Base-by-base conservation (phyloP, 108 stramenopile genomes). In the Ochromonas danica region DNA sequence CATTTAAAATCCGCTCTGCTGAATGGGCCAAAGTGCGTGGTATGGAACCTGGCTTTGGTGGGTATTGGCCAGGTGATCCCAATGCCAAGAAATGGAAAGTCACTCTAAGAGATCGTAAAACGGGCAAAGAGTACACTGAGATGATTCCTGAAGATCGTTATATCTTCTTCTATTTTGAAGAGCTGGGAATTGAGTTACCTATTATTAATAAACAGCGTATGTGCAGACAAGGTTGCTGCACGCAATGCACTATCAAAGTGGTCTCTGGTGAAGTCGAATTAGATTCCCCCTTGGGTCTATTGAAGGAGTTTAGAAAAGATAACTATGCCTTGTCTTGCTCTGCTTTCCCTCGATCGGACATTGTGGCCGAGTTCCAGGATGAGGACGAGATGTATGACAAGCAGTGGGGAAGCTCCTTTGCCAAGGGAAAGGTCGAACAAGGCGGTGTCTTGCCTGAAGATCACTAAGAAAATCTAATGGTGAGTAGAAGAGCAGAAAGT, bases 151-250 rank as follows among this genome's bases (percentile, higher is more conserved):
- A 63, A 25, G 85, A 85, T 70, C 83, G 85, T 10, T 85, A 84
- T 41, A 81, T 85, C 25, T 85, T 41, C 81, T 85, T 85, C 36
- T 78, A 81, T 0, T 84, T 84, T 71, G 85, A 85, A 80, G 85
- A 85, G 0, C 81, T 77, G 6, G 83, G 78, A 0, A 36, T 79
- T 28, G 84, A 84, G 42, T 33, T 85, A 40, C 85, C 84, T 22
- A 71, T 85, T 40, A 70, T 84, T 36, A 85, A 85, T 82, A 78
- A 80, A 43, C 70, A 79, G 78, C 42, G 85, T 42, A 85, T 85
- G 85, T 85, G 85, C 78, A 78, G 85, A 25, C 81, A 85, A 43
- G 85, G 85, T 40, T 85, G 85, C 81, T 85, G 85, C 77, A 85
- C 85, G 31, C 81, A 78, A 31, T 85, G 85, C 81, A 84, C 85